Conservation (phyloP, 345 rosid genomes). For the rapeseed (Brassica napus) region DNA sequence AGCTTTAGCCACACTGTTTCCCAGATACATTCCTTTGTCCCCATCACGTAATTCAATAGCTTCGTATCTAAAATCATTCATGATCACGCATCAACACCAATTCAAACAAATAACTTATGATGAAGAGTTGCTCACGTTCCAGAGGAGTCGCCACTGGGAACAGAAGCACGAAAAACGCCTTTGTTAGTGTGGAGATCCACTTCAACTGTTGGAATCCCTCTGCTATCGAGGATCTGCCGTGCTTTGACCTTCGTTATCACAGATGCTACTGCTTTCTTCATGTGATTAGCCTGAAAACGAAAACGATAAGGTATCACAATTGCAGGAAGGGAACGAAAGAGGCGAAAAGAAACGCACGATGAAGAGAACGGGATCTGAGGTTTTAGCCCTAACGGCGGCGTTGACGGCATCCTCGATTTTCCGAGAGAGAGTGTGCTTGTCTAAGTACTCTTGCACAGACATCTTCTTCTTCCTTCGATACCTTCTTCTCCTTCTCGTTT, state of each 20-base stretch:
- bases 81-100: slow-evolving; percentile 11
- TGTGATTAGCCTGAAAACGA: slow-evolving; percentile 75
- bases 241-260: slow-evolving; percentile 86
- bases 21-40: slow-evolving; percentile 86
- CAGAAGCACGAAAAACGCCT: slow-evolving; percentile 85
- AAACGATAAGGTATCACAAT: slow-evolving; percentile 4
- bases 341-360: slow-evolving; percentile 51
- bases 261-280: slow-evolving; percentile 82
- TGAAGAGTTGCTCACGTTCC: slow-evolving; percentile 62
- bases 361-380: slow-evolving; percentile 93
- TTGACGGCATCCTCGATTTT: slow-evolving; percentile 98
- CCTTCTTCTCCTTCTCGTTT: slow-evolving; percentile 4
- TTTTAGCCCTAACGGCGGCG: slow-evolving; percentile 94
- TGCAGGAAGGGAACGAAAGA: neutral
- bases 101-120: slow-evolving; percentile 2
- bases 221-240: slow-evolving; percentile 89
- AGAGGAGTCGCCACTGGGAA: slow-evolving; percentile 74
- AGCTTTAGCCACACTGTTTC: slow-evolving; percentile 88
- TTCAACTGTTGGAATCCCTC: slow-evolving; percentile 95
- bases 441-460: slow-evolving; percentile 96
- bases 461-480: slow-evolving; percentile 36
- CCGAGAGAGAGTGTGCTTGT: slow-evolving; percentile 88
- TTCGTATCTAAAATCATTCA: slow-evolving; percentile 63
- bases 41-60: slow-evolving; percentile 95
- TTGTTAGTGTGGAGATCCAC: slow-evolving; percentile 85